Conservation (phyloP, 495 filamentous ascomycete genomes). For the Ascobolus immersus region DNA sequence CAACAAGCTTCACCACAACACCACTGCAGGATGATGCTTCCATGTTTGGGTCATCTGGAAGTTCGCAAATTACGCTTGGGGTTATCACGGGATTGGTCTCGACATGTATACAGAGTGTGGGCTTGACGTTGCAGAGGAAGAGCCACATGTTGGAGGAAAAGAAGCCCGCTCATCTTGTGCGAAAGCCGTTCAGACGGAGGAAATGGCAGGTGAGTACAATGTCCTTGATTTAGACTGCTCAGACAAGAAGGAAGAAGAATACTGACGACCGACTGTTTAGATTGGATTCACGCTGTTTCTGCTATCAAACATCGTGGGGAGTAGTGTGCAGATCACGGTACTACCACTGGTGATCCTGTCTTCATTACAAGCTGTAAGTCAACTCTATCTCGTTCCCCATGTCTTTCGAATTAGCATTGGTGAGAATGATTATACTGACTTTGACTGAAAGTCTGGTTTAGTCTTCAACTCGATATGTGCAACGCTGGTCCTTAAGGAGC, state of each 20-base stretch:
- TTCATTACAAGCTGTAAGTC: constrained; percentile 59
- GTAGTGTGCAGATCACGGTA: constrained; percentile 91
- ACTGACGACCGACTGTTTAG: constrained; percentile 15
- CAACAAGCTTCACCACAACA: too few relatives aligned
- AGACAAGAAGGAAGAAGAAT: background rate
- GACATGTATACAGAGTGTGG: constrained; percentile 79
- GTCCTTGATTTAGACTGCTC: background rate
- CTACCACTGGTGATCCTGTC: constrained; percentile 85
- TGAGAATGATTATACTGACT: constrained; percentile 8
- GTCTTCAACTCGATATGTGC: constrained; percentile 98
- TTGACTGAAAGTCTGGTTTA: constrained; percentile 35
- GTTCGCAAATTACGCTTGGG: constrained; percentile 77
- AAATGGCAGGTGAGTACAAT: constrained; percentile 52
- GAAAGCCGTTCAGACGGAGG: constrained; percentile 63
- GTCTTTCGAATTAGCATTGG: background rate
- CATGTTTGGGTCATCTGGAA: too few relatives aligned
- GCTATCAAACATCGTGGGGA: constrained; percentile 74
- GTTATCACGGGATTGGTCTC: constrained; percentile 80
- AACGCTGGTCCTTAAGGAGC: constrained; percentile 73
- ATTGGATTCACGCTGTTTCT: constrained; percentile 95
- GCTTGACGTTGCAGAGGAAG: constrained; percentile 93
- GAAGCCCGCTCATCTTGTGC: constrained; percentile 35
- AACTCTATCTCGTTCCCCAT: constrained; percentile 1
- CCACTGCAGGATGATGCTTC: too few relatives aligned
- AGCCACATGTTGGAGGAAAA: constrained; percentile 95